phyloP scores from a whole-genome alignment of 2,329 filamentous ascomycete species.

The Calonectria crousiana region DNA sequence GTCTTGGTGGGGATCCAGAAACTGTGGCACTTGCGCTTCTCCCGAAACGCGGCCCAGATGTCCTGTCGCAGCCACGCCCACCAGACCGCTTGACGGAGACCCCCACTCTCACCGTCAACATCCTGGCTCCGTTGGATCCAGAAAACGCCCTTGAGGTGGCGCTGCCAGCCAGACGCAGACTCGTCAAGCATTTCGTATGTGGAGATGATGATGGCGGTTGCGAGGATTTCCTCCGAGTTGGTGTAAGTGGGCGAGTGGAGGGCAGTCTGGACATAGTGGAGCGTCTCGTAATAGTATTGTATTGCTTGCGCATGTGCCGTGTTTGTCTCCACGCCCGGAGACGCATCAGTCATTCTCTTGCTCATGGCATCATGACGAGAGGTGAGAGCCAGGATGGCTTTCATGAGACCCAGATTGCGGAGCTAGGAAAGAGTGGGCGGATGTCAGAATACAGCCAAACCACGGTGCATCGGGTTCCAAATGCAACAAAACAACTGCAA shows the following conservation, averaged over 20 bases:
- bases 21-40: conserved; percentile 65
- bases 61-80: conserved; percentile 76
- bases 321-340: conserved; percentile 4
- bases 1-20: conserved; percentile 68
- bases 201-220: conserved; percentile 71
- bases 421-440: not conserved
- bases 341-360: conserved; percentile 6
- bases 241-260: conserved; percentile 69
- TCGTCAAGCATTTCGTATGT: conserved; percentile 75
- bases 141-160: conserved; percentile 73
- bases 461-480: not conserved
- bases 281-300: conserved; percentile 72
- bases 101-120: conserved; percentile 69
- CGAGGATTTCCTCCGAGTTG: conserved; percentile 67
- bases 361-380: conserved; percentile 26
- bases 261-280: conserved; percentile 71
- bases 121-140: conserved; percentile 74
- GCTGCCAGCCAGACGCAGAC: conserved; percentile 66
- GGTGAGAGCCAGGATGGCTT: conserved; percentile 26
- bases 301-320: conserved; percentile 38
- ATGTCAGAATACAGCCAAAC: not conserved
- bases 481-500: not conserved
- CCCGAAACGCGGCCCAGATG: conserved; percentile 72
- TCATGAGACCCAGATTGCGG: conserved; percentile 26
- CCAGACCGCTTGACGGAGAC: conserved; percentile 68